A percentile compares a stretch with the other conserved stretches of the same genome.
Evolutionary conservation across 345 rosid genomes (phyloP).

Genomic region (Melaleuca quinquenervia): DNA sequence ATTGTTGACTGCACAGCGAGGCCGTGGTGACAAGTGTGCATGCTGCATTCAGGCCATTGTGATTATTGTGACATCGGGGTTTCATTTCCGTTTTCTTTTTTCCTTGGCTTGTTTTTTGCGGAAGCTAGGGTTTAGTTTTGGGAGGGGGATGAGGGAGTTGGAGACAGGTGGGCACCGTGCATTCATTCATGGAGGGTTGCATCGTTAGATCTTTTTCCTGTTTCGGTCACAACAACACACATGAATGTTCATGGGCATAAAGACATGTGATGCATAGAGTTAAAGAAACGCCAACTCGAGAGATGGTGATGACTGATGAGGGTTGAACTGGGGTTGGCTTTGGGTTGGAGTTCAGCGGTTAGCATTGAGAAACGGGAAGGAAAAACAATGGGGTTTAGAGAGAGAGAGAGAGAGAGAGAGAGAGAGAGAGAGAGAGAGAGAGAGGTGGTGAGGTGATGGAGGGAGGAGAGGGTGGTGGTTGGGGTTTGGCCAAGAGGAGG

Average conservation of each 20-base stretch:
- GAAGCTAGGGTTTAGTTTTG: conserved; percentile 19
- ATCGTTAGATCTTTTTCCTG: background rate
- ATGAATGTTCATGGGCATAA: background rate
- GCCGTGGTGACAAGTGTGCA: conserved; percentile 50
- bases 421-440: background rate
- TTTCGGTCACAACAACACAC: background rate
- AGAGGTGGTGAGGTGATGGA: background rate
- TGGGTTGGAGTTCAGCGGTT: conserved; percentile 4
- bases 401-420: background rate
- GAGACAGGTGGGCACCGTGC: conserved; percentile 31
- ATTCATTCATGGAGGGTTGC: conserved; percentile 10
- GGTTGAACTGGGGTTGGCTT: conserved; percentile 15
- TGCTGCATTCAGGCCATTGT: conserved; percentile 17
- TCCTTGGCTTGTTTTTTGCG: background rate
- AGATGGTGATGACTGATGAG: background rate
- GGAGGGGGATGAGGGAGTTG: background rate
- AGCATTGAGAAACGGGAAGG: conserved; percentile 3
- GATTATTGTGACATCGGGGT: background rate
- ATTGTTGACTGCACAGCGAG: background rate
- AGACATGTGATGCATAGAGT: background rate
- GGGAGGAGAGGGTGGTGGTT: background rate
- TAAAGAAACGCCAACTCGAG: background rate
- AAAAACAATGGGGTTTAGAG: background rate
- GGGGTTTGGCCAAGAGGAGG: conserved; percentile 28
- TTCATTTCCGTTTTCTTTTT: background rate